Evolutionary conservation across 495 filamentous ascomycete species (phyloP), one percentile per base, ranked within the genome.

Genomic region (Talaromyces proteolyticus): DNA sequence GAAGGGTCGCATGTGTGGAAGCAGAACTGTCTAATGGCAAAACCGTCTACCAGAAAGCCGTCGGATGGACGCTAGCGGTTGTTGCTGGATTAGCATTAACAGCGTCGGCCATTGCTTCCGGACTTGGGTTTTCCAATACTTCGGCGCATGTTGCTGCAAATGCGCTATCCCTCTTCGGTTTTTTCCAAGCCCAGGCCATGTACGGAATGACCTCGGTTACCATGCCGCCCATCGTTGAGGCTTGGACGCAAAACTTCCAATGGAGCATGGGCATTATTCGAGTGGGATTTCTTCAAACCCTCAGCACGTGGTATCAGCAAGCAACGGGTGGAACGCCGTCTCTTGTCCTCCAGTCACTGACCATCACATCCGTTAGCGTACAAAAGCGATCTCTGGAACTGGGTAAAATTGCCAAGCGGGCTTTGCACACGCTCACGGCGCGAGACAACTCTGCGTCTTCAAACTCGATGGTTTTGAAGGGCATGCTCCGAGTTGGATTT

Each of bases 201-300:
- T 68, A 91, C 50, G 89, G 88, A 41, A 81, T 94, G 69, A 84
- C 79, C 36, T 73, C 81, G 17, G 80, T 92, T 2, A 70, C 71
- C 14, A 74, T 92, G 10, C 89, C 89, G 7, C 89, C 89, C 2
- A 81, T 90, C 36, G 89, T 90, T 44, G 76, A 81, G 53, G 77
- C 89, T 0, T 94, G 89, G 89, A 91, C 89, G 2, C 89, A 93
- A 70, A 89, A 94, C 62, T 92, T 93, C 66, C 80, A 88, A 61
- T 94, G 89, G 89, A 88, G 77, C 59, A 88, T 94, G 86, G 89
- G 89, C 54, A 87, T 94, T 58, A 89, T 94, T 60, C 74, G 77
- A 42, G 78, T 94, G 53, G 70, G 72, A 41, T 94, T 93, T 68
- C 76, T 93, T 61, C 86, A 94, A 61, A 65, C 72, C 24, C 84